Evolutionary conservation across 2,329 filamentous ascomycete species (phyloP).

Genomic region (Talaromyces piceae): DNA sequence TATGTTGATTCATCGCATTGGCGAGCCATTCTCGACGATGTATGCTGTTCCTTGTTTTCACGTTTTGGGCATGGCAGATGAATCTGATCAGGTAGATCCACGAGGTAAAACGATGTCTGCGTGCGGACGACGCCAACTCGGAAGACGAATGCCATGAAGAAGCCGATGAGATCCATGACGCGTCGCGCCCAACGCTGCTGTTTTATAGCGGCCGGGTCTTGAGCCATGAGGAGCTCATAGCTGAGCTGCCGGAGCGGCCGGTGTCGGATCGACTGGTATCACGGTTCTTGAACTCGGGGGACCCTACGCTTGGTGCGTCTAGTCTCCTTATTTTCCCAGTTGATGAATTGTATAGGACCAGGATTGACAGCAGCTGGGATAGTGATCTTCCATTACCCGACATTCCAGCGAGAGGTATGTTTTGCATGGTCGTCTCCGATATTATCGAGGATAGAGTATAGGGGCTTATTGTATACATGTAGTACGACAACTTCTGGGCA

Average conservation of each 20-base stretch:
- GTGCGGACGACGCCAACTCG: conserved; percentile 3
- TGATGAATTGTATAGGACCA: no score
- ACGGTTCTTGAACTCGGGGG: conserved; percentile 25
- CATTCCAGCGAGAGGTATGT: conserved; percentile 24
- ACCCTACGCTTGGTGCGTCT: conserved; percentile 24
- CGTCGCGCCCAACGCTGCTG: conserved; percentile 20
- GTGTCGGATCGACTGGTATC: conserved; percentile 28
- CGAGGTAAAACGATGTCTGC: conserved; percentile 26
- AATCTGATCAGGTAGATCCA: conserved; percentile 19
- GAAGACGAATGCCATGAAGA: conserved; percentile 18
- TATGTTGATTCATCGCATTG: conserved; percentile 32
- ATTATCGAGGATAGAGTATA: no score
- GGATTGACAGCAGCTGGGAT: neutral
- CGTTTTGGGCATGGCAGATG: neutral
- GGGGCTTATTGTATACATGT: neutral
- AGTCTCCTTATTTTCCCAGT: no score
- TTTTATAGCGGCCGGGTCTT: conserved; percentile 20
- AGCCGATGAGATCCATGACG: conserved; percentile 13
- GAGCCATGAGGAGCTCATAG: conserved; percentile 26
- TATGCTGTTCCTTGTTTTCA: conserved; percentile 12
- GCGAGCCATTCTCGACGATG: conserved; percentile 30
- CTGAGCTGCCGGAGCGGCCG: conserved; percentile 23
- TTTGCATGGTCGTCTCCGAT: conserved; percentile 38
- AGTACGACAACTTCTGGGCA: conserved; percentile 27
- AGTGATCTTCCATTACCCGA: conserved; percentile 25